Percentiles rank a stretch among this genome's conserved stretches.
Conservation (phyloP, 73 alveolate species). For the Tetrahymena borealis region DNA sequence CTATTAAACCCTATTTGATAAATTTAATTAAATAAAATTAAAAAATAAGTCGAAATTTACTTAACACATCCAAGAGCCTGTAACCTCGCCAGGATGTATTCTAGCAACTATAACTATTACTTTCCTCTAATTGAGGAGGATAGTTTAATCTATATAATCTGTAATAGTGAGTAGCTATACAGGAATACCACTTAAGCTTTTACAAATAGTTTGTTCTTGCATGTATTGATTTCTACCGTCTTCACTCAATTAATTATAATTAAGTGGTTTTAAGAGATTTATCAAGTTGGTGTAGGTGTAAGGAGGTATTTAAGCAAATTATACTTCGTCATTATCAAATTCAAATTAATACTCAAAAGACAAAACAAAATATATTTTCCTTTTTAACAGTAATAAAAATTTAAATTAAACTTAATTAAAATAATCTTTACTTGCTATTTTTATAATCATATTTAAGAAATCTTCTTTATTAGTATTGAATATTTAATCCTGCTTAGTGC, state of each 20-base stretch:
- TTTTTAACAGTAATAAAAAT: background rate
- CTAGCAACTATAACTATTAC: slow-evolving; percentile 54
- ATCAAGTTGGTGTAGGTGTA: slow-evolving; percentile 28
- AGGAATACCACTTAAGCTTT: slow-evolving; percentile 60
- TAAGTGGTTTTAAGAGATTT: background rate
- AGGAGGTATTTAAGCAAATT: slow-evolving; percentile 28
- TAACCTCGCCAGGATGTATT: slow-evolving; percentile 77
- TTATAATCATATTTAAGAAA: background rate
- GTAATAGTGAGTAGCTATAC: slow-evolving; percentile 63
- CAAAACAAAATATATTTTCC: background rate
- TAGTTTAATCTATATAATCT: slow-evolving; percentile 18
- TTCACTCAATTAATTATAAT: background rate
- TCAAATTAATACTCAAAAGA: background rate
- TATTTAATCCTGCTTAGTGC: background rate
- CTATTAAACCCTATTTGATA: slow-evolving; percentile 42
- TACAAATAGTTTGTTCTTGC: slow-evolving; percentile 42
- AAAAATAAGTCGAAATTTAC: slow-evolving; percentile 52
- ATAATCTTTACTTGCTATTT: background rate
- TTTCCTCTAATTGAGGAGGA: slow-evolving; percentile 50
- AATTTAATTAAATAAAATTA: slow-evolving; percentile 48
- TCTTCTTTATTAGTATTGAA: background rate
- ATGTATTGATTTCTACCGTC: background rate
- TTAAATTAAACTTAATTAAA: background rate
- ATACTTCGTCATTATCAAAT: slow-evolving; percentile 1
- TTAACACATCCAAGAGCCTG: slow-evolving; percentile 64